These are phyloP conservation scores for Eragrostis tef DNA, from an alignment of 202 grass and related monocot genomes.

Conservation along the genomic window DNA sequence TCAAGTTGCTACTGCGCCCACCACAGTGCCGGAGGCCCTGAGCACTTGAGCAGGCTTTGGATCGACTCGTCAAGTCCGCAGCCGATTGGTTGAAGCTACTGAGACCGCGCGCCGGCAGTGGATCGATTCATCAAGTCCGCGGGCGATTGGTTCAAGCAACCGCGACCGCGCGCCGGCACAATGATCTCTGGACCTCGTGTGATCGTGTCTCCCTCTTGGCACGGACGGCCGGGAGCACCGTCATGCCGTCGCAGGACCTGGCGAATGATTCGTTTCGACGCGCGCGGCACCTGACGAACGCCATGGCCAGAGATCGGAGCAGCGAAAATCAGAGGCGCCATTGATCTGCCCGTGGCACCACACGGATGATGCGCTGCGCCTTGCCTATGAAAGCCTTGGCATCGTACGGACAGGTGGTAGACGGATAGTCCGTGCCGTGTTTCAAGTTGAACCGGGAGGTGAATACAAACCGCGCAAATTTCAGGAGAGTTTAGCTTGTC, in stretches of 20 bases:
- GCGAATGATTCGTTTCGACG: too few species aligned
- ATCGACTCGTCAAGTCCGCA: not conserved
- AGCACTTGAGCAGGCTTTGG: not conserved
- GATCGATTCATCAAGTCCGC: not conserved
- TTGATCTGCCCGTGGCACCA: not conserved
- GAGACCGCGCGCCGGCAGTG: conserved; percentile 13
- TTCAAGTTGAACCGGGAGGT: not conserved
- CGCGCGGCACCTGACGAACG: not conserved
- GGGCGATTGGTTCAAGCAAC: not conserved
- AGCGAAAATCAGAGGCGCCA: not conserved
- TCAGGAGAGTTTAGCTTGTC: not conserved
- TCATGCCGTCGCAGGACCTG: conserved; percentile 18
- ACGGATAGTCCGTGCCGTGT: not conserved
- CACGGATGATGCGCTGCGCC: not conserved
- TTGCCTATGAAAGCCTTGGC: not conserved
- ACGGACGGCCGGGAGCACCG: conserved; percentile 6
- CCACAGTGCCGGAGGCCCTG: conserved; percentile 11
- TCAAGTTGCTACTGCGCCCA: not conserved
- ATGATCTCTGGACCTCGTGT: not conserved
- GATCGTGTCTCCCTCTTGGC: not conserved
- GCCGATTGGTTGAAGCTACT: not conserved
- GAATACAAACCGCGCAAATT: not conserved
- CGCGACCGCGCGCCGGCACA: conserved; percentile 10
- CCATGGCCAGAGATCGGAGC: not conserved
- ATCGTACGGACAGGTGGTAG: not conserved